Conservation (phyloP, 192 early-diverging fungal species). For the Jimgerdemannia flammicorona region DNA sequence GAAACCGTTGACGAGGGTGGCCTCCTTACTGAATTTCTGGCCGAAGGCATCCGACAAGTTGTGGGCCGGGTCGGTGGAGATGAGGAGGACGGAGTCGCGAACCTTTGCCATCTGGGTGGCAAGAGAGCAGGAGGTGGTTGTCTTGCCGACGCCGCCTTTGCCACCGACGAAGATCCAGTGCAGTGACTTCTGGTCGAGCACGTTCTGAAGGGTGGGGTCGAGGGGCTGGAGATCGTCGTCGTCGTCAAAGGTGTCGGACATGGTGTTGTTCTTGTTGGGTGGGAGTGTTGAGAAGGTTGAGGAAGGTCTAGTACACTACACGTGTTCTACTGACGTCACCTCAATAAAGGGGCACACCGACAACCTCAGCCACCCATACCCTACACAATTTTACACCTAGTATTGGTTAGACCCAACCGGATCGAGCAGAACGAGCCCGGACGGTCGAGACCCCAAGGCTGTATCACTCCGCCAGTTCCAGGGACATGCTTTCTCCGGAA, state of each 20-base stretch:
- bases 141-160: slow-evolving; percentile 95
- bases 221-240: slow-evolving; percentile 73
- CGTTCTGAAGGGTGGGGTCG: slow-evolving; percentile 89
- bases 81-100: slow-evolving; percentile 91
- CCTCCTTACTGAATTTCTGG: slow-evolving; percentile 98
- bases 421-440: too few species aligned
- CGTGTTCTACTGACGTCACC: too few species aligned
- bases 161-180: slow-evolving; percentile 99
- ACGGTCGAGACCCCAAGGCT: too few species aligned
- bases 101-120: slow-evolving; percentile 90
- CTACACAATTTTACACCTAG: too few species aligned
- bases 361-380: too few species aligned
- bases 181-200: slow-evolving; percentile 93
- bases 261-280: slow-evolving; percentile 3
- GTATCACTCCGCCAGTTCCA: too few species aligned
- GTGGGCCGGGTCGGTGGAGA: slow-evolving; percentile 99
- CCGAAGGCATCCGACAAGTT: slow-evolving; percentile 99
- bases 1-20: slow-evolving; percentile 92
- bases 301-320: too few species aligned
- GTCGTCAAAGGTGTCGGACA: slow-evolving; percentile 44
- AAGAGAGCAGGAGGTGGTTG: slow-evolving; percentile 79
- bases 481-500: too few species aligned
- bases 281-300: too few species aligned
- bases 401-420: too few species aligned
- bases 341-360: too few species aligned